A percentile compares a stretch with the other conserved stretches of the same genome.
phyloP scores from a whole-genome alignment of 2,329 filamentous ascomycete species.

The Curvularia hawaiiensis region DNA sequence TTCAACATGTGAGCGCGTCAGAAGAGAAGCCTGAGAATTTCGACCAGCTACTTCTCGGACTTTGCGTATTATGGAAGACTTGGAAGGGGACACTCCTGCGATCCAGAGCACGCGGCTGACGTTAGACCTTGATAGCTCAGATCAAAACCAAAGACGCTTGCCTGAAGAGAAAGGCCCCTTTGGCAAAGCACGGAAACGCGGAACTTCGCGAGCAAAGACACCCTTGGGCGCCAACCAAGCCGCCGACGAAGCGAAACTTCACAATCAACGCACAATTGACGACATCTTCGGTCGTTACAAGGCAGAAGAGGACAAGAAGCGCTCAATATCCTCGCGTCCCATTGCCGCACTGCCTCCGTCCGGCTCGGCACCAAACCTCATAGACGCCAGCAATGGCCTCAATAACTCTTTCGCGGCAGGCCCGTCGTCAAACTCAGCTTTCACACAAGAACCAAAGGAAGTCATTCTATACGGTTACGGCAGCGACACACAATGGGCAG shows the following conservation, averaged over 20 bases:
- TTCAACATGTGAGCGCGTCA: neutral
- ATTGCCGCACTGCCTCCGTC: conserved; percentile 33
- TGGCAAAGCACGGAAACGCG: conserved; percentile 56
- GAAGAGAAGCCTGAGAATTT: neutral
- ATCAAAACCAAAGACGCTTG: conserved; percentile 57
- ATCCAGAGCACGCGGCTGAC: conserved; percentile 19
- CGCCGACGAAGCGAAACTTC: conserved; percentile 57
- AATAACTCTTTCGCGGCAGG: conserved; percentile 34
- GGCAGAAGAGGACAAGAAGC: conserved; percentile 36
- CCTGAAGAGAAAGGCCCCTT: conserved; percentile 67
- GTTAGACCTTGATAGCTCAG: conserved; percentile 29
- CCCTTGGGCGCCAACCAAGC: conserved; percentile 61
- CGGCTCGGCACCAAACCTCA: conserved; percentile 40
- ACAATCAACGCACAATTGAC: conserved; percentile 54
- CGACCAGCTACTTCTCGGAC: neutral
- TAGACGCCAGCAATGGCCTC: conserved; percentile 35
- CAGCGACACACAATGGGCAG: conserved; percentile 74
- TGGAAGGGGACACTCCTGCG: conserved; percentile 2
- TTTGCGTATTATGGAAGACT: conserved; percentile 1
- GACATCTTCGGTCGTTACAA: conserved; percentile 52
- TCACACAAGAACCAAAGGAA: conserved; percentile 68
- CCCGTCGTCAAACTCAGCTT: conserved; percentile 44
- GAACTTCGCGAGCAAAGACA: conserved; percentile 58
- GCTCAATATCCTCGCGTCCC: conserved; percentile 33
- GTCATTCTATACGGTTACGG: conserved; percentile 84